Evolutionary conservation across 2,329 filamentous ascomycete genomes (phyloP), one percentile per base, ranked within the genome.

Genomic region (Teratosphaeria gauchensis): DNA sequence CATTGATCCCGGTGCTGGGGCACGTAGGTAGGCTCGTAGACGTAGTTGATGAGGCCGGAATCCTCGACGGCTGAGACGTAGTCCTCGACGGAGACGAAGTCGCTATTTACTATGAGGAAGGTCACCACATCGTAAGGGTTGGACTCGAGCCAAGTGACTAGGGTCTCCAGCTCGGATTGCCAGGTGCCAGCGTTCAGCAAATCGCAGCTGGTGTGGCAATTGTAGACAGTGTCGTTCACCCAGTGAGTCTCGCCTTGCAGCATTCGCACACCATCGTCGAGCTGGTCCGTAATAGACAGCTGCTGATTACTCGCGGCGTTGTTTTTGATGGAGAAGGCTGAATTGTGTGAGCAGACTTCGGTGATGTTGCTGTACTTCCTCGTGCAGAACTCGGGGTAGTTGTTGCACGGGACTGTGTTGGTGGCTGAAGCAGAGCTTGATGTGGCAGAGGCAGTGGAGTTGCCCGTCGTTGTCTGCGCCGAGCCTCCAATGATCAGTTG

Each of bases 51-150:
- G 30, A 96, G 80, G 4, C 91, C 91, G 0, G 87, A 85, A 57
- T 81, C 76, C 70, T 88, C 77, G 63, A 96, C 86, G 35, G 84
- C 85, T 0, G 80, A 80, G 5, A 81, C 83, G 71, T 89, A 96
- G 60, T 81, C 80, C 4, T 72, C 74, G 1, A 87, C 78, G 4
- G 78, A 75, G n/a, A 86, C 84, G 70, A 87, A 88, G 74, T 91
- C 88, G 67, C 83, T 86, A 72, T 96, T 96, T 59, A 86, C 90
- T 55, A 96, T 85, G 19, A 96, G 78, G 63, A 96, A 85, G 1
- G 90, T 92, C 30, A 96, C 83, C 1, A 96, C 88, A 64, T 96
- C 92, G 75, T 90, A 92, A 0, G 90, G 91, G 65, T 96, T 85
- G 0, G 70, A 66, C 6, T 81, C 79, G 2, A 96, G 84, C 92